phyloP scores from a whole-genome alignment of 2,329 filamentous ascomycete species.

The Endocalyx cinctus region DNA sequence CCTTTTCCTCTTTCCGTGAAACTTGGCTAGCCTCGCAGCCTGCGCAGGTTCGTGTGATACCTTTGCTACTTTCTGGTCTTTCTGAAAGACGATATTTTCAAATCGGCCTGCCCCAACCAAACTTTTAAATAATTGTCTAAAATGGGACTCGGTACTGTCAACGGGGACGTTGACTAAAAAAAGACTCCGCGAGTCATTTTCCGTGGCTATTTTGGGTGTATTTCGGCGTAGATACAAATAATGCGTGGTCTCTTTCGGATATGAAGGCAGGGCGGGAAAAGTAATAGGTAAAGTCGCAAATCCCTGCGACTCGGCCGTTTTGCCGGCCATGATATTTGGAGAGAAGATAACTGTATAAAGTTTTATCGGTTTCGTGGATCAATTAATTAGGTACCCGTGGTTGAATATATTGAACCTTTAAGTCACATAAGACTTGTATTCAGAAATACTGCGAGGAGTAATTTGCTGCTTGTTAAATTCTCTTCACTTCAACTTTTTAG shows the following conservation, averaged over 20 bases:
- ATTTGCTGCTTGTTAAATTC: too few species aligned
- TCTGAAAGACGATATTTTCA: constrained; percentile 72
- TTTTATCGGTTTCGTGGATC: too few species aligned
- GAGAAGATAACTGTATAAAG: too few species aligned
- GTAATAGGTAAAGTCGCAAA: constrained; percentile 67
- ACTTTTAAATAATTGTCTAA: constrained; percentile 69
- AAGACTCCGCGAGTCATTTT: constrained; percentile 71
- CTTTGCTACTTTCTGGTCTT: constrained; percentile 40
- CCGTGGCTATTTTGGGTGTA: constrained; percentile 69
- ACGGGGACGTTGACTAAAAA: constrained; percentile 88
- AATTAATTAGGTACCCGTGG: too few species aligned
- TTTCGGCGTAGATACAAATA: constrained; percentile 85
- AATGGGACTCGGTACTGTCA: constrained; percentile 73
- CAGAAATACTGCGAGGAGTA: too few species aligned
- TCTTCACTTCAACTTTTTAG: too few species aligned
- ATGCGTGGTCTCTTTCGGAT: constrained; percentile 61
- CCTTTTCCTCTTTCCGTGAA: constrained; percentile 49
- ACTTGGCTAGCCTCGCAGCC: constrained; percentile 33
- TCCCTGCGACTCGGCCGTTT: constrained; percentile 36
- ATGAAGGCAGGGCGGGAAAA: constrained; percentile 60
- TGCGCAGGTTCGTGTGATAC: constrained; percentile 41
- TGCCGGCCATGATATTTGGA: too few species aligned
- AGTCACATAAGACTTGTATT: too few species aligned
- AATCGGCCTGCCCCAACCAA: constrained; percentile 75
- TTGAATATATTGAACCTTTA: too few species aligned